Evolutionary conservation across 352 stramenopile genomes (phyloP), one percentile per base, ranked within the genome.

Genomic region (Elongisporangium undulatum): DNA sequence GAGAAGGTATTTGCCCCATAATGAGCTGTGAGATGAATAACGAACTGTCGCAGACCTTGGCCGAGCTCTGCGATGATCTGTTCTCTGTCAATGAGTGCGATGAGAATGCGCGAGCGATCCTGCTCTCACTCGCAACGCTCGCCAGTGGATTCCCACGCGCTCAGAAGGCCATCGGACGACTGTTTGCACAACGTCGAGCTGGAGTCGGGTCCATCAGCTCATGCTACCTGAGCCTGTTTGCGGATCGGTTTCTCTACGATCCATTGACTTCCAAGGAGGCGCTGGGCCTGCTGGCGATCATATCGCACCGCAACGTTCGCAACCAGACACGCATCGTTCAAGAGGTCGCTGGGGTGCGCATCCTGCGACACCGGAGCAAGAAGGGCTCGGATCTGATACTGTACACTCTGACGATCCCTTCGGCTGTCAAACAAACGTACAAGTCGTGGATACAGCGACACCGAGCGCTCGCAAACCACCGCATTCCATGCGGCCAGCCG

Each of bases 361-460:
- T 45, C 34, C 34, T 45, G 16, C 34, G 34, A 17, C 34, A 45
- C 34, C 34, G 12, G 12, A 45, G 34, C 34, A 45, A 45, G 10
- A 45, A 45, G 34, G 17, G 34, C 10, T 17, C 34, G 2, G 34
- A 45, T n/a, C 45, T 53, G 12, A 57, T 61, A 19, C 51, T 81
- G 10, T 81, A 71, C 48, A 65, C 63, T 8, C 61, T 84, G 24
- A 75, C 72, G 45, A 63, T 84, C 20, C 74, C 69, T 10, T 51
- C 56, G 19, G 21, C 41, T 26, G 51, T 81, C 48, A 75, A 71
- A 13, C 53, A 19, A 39, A 65, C 63, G 20, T 89, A 80, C 53
- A 68, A 63, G 9, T 63, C 61, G 34, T 89, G 71, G 79, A 62
- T 64, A n/a, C 58, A 62, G 23, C 71, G 79, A 2, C 69, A 76